A percentile compares a stretch with the other conserved stretches of the same genome.
phyloP scores from a whole-genome alignment of 2,329 filamentous ascomycete genomes.

The Colletotrichum liriopes region DNA sequence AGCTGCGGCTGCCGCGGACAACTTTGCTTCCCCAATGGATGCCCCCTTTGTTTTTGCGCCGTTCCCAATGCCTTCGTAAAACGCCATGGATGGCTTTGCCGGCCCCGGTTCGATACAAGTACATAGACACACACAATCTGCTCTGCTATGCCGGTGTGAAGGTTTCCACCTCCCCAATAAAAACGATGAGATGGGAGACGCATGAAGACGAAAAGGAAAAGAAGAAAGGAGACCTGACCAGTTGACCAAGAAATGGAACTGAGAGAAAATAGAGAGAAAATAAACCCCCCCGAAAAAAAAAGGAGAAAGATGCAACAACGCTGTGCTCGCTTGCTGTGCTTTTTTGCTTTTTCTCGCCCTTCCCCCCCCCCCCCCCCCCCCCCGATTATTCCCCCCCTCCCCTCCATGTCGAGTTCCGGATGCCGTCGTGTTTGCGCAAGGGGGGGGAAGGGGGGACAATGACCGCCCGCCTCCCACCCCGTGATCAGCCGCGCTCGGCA shows the following conservation, averaged over 20 bases:
- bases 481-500: not conserved
- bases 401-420: not conserved
- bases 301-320: constrained; percentile 11
- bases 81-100: not conserved
- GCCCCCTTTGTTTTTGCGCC: constrained; percentile 8
- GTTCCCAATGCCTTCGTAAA: constrained; percentile 8
- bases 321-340: constrained; percentile 41
- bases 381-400: not conserved
- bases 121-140: not conserved
- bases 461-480: not conserved
- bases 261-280: not conserved
- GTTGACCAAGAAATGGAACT: not conserved
- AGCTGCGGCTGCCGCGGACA: not conserved
- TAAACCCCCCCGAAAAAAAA: not conserved
- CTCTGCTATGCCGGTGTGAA: constrained; percentile 35
- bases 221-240: not conserved
- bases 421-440: not conserved
- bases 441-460: not conserved
- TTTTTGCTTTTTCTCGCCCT: constrained; percentile 12
- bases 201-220: not conserved
- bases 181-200: not conserved
- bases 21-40: not conserved
- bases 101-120: not conserved
- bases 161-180: not conserved
- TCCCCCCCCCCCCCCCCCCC: not conserved